Evolutionary conservation across 2,329 filamentous ascomycete species (phyloP).

Genomic region (Arachnomyces sp.): DNA sequence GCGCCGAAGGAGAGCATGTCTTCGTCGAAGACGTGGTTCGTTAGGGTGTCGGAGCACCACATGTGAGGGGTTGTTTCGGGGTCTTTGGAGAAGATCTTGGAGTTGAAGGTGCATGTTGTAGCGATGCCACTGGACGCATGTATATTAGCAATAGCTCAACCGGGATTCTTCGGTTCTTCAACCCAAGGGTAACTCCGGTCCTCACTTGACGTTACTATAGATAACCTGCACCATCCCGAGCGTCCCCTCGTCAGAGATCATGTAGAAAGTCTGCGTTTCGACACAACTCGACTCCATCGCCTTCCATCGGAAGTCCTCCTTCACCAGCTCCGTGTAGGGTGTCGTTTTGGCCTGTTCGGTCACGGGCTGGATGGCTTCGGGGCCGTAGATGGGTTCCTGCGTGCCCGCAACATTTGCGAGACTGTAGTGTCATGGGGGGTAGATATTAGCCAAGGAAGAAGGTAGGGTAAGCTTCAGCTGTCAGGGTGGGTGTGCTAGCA

Average conservation of each 20-base stretch:
- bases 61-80: conserved; percentile 58
- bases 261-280: conserved; percentile 92
- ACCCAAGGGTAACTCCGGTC: conserved; percentile 28
- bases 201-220: conserved; percentile 94
- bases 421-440: conserved; percentile 28
- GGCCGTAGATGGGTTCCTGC: conserved; percentile 91
- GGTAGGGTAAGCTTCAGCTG: conserved; percentile 10
- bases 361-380: conserved; percentile 77
- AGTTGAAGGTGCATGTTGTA: conserved; percentile 87
- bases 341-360: conserved; percentile 68
- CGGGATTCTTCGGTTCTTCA: conserved; percentile 4
- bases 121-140: conserved; percentile 61
- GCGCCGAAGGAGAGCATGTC: conserved; percentile 78
- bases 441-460: conserved; percentile 48
- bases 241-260: conserved; percentile 69
- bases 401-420: conserved; percentile 79
- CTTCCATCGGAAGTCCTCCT: conserved; percentile 74
- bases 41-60: conserved; percentile 75
- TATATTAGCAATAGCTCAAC: conserved; percentile 6
- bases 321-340: conserved; percentile 70
- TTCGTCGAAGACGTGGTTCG: conserved; percentile 74
- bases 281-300: conserved; percentile 76
- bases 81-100: conserved; percentile 78
- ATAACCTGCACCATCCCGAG: conserved; percentile 81
- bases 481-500: conserved; percentile 14